Percentiles rank a stretch among this genome's conserved stretches.
These are phyloP conservation scores for Blastocystis sp. DNA, from an alignment of 352 stramenopile genomes.

Conservation along the genomic window DNA sequence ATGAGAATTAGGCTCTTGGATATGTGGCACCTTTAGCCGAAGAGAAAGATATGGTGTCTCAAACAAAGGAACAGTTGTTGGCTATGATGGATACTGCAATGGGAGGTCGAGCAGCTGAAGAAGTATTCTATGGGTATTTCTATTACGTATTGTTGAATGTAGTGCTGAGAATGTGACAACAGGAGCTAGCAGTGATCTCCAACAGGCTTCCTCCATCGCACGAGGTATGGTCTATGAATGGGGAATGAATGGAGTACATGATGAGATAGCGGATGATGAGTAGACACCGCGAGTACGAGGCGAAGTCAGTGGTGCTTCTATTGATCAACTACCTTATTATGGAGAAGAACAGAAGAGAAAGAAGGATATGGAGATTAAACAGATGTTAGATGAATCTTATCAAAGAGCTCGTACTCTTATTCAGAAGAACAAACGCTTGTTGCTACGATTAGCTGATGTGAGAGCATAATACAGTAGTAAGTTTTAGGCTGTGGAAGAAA, in stretches of 20 bases:
- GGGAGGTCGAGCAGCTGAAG: conserved; percentile 94
- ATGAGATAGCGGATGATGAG: background rate
- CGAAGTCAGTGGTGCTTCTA: background rate
- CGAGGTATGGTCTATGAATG: conserved; percentile 96
- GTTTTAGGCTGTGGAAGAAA: conserved; percentile 17
- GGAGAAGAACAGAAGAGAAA: background rate
- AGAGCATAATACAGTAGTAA: background rate
- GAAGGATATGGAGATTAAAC: conserved; percentile 21
- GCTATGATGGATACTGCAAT: conserved; percentile 91
- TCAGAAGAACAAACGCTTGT: background rate
- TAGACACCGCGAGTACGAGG: background rate
- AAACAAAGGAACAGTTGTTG: conserved; percentile 17
- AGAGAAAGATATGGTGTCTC: conserved; percentile 1
- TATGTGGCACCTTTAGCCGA: background rate
- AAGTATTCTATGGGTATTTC: conserved; percentile 76
- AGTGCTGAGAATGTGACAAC: conserved; percentile 92
- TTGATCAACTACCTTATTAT: conserved; percentile 1
- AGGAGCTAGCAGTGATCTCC: conserved; percentile 87
- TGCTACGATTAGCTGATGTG: background rate
- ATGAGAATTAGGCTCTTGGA: background rate
- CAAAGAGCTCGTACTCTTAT: background rate
- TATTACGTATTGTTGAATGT: conserved; percentile 75
- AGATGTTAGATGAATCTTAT: background rate
- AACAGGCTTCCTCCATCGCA: conserved; percentile 88
- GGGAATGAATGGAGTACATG: conserved; percentile 78